These are phyloP conservation scores for Saccharomycopsis hybrid DNA, from an alignment of 1,139 yeast genomes.

Conservation along the genomic window DNA sequence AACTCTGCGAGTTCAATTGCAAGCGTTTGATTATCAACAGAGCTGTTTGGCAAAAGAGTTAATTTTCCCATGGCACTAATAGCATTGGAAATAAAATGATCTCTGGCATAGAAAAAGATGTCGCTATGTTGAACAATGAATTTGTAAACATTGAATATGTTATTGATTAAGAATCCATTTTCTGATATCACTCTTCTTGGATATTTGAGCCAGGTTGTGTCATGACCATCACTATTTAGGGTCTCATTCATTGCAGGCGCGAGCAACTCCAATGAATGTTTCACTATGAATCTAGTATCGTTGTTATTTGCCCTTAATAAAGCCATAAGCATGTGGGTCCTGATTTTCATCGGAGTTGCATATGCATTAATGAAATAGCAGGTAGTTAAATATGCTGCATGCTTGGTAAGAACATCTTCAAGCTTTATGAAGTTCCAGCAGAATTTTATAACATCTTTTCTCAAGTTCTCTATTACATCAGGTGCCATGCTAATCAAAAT, in stretches of 20 bases:
- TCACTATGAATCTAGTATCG: slow-evolving; percentile 78
- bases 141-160: slow-evolving; percentile 83
- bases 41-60: slow-evolving; percentile 73
- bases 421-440: slow-evolving; percentile 90
- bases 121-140: slow-evolving; percentile 84
- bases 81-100: slow-evolving; percentile 81
- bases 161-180: slow-evolving; percentile 77
- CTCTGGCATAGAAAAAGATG: slow-evolving; percentile 78
- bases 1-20: slow-evolving; percentile 89
- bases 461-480: slow-evolving; percentile 48
- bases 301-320: slow-evolving; percentile 76
- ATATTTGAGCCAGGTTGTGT: slow-evolving; percentile 89
- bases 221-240: slow-evolving; percentile 48
- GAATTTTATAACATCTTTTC: slow-evolving; percentile 86
- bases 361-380: slow-evolving; percentile 81
- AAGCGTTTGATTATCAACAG: slow-evolving; percentile 72
- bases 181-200: slow-evolving; percentile 89
- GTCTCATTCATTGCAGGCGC: slow-evolving; percentile 85
- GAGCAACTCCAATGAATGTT: slow-evolving; percentile 79
- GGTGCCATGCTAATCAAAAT: slow-evolving; percentile 69
- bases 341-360: slow-evolving; percentile 85
- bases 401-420: slow-evolving; percentile 86
- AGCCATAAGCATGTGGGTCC: slow-evolving; percentile 90
- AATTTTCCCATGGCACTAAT: slow-evolving; percentile 94
- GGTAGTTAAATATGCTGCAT: slow-evolving; percentile 87